These are phyloP conservation scores for Alternaria atra DNA, from an alignment of 2,329 filamentous ascomycete genomes.

Conservation along the genomic window DNA sequence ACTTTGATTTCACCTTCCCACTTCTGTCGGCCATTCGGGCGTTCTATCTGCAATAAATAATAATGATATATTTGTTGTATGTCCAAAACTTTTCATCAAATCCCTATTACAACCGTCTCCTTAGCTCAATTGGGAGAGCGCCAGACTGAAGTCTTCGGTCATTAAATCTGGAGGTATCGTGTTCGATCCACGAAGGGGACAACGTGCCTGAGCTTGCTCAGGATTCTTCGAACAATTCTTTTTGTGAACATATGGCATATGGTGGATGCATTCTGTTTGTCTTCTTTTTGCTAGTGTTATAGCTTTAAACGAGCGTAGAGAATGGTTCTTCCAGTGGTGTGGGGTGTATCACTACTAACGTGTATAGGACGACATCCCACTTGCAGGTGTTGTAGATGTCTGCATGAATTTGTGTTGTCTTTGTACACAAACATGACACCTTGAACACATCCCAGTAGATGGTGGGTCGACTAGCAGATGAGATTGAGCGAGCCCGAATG, in stretches of 20 bases:
- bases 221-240: slow-evolving; percentile 24
- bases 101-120: slow-evolving; percentile 21
- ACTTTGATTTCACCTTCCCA: no score
- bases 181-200: slow-evolving; percentile 30
- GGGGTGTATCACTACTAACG: neutral
- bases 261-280: accelerated
- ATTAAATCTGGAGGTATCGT: slow-evolving; percentile 31
- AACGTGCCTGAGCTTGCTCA: slow-evolving; percentile 25
- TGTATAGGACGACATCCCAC: neutral
- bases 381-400: neutral
- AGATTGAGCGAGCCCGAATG: neutral
- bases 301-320: neutral
- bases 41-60: accelerated
- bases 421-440: neutral
- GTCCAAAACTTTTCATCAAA: slow-evolving; percentile 3
- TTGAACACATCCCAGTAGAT: neutral
- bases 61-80: neutral
- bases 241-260: neutral
- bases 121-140: slow-evolving; percentile 33
- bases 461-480: neutral
- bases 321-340: neutral
- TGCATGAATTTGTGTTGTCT: neutral
- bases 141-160: slow-evolving; percentile 31
- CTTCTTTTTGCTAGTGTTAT: neutral
- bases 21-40: no score